Evolutionary conservation across 2,329 filamentous ascomycete species (phyloP).

Genomic region (Fusarium devonianum): DNA sequence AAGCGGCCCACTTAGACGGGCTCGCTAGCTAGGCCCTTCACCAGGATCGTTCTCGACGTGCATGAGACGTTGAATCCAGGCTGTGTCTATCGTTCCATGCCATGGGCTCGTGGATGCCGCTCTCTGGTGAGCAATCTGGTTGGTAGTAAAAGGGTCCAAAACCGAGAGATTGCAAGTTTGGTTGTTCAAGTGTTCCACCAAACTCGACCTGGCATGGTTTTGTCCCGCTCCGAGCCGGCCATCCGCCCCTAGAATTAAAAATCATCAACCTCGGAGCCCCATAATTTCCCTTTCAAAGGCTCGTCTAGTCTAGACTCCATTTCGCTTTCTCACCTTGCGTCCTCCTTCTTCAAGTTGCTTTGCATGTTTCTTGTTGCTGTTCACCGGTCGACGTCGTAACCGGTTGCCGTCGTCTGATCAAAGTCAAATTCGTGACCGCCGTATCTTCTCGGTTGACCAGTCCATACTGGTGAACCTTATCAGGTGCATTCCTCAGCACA

Average conservation of each 20-base stretch:
- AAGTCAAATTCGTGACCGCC: conserved; percentile 6
- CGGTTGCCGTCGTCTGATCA: neutral
- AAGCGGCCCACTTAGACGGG: conserved; percentile 3
- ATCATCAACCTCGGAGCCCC: conserved; percentile 23
- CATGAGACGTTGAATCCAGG: neutral
- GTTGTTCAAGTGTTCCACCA: conserved; percentile 13
- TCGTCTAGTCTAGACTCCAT: conserved; percentile 28
- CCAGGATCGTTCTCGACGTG: neutral
- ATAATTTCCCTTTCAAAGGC: conserved; percentile 27
- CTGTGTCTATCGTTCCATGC: neutral
- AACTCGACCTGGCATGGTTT: conserved; percentile 26
- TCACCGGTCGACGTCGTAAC: conserved; percentile 13
- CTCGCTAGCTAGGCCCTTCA: neutral
- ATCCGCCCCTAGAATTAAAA: conserved; percentile 28
- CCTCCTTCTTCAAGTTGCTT: conserved; percentile 15
- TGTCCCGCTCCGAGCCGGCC: conserved; percentile 33
- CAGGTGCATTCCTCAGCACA: neutral
- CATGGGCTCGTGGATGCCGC: too few relatives aligned
- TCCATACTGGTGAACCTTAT: conserved; percentile 10
- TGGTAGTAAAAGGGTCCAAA: neutral
- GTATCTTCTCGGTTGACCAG: conserved; percentile 2
- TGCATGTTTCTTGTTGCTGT: conserved; percentile 21
- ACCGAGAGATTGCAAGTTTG: conserved; percentile 2
- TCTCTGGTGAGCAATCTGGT: neutral
- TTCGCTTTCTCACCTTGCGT: conserved; percentile 28